Base-by-base conservation (phyloP, 805 yeast species). In the Alloascoidea hylecoeti region DNA sequence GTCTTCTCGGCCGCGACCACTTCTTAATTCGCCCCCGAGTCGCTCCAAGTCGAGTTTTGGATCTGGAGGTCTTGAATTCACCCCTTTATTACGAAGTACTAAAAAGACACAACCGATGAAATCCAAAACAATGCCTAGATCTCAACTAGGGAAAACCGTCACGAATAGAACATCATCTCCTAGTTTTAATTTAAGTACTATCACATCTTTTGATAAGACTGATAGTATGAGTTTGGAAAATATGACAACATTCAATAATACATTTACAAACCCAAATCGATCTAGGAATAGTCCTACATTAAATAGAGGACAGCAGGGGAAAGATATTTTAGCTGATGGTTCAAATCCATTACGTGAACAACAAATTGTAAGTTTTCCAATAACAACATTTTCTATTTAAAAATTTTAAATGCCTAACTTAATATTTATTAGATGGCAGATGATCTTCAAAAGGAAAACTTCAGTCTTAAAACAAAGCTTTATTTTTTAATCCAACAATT, bases 391-490 rank as follows among this genome's bases (percentile, higher is more conserved):
- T n/a, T n/a, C n/a, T n/a, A n/a, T n/a, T n/a, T n/a, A n/a, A n/a
- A n/a, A n/a, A n/a, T n/a, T n/a, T n/a, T n/a, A n/a, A n/a, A n/a
- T n/a, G n/a, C n/a, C n/a, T n/a, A n/a, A n/a, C n/a, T 23, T 23
- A 9, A n/a, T 23, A 23, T 9, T n/a, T n/a, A n/a, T 23, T 23
- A 23, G 30, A 23, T 23, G 9, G 30, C 30, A 9, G 30, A 23
- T 23, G 36, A 38, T 2, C 46, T 39, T 35, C 39, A 47, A 37
- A 44, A 46, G 15, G 46, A 43, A 34, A 48, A 41, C 5, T 41
- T 46, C 16, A 39, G 42, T 16, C 42, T 48, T 17, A 42, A 45
- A 33, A 39, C 45, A 28, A 43, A 44, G 28, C 39, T 48, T 12
- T 41, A 41, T 27, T 19, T 44, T 37, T 35, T 47, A 16, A 37